Conservation (phyloP, 176 grass and related monocot species). For the Ananas comosus region DNA sequence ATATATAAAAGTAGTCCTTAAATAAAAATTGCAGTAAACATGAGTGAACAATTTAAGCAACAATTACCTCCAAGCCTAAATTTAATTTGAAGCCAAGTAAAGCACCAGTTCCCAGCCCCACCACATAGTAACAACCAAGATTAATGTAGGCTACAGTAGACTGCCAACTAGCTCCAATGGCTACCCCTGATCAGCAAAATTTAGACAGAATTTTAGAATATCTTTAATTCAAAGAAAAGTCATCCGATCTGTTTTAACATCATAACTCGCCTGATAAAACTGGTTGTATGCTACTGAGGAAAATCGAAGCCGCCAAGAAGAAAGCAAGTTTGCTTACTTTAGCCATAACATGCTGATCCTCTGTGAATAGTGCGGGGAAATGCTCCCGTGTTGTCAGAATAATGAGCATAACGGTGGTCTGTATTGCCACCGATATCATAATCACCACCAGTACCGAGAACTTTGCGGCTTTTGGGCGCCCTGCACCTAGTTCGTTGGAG, state of each 20-base stretch:
- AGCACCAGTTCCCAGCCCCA: conserved; percentile 21
- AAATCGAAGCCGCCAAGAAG: conserved; percentile 40
- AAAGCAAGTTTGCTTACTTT: conserved; percentile 37
- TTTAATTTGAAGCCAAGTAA: conserved; percentile 5
- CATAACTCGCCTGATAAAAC: conserved; percentile 39
- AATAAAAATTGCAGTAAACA: too few relatives aligned
- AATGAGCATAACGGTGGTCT: conserved; percentile 6
- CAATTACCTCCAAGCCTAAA: too few relatives aligned
- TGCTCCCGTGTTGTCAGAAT: background rate
- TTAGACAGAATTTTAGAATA: background rate
- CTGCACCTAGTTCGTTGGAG: conserved; percentile 37
- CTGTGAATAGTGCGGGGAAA: conserved; percentile 51
- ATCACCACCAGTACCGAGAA: conserved; percentile 44
- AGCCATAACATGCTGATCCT: conserved; percentile 29
- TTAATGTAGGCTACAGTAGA: conserved; percentile 25
- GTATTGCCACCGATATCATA: conserved; percentile 17
- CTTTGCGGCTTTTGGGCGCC: conserved; percentile 38
- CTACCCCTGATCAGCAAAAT: conserved; percentile 18
- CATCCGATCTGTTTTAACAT: background rate
- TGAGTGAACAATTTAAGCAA: too few relatives aligned
- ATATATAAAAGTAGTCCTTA: too few relatives aligned
- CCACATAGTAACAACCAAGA: conserved; percentile 26
- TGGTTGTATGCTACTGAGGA: conserved; percentile 61
- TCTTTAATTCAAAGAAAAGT: too few relatives aligned
- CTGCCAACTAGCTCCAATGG: conserved; percentile 29